Evolutionary conservation across 192 early-diverging fungal genomes (phyloP), one percentile per base, ranked within the genome.

Genomic region (Linnemannia elongata): DNA sequence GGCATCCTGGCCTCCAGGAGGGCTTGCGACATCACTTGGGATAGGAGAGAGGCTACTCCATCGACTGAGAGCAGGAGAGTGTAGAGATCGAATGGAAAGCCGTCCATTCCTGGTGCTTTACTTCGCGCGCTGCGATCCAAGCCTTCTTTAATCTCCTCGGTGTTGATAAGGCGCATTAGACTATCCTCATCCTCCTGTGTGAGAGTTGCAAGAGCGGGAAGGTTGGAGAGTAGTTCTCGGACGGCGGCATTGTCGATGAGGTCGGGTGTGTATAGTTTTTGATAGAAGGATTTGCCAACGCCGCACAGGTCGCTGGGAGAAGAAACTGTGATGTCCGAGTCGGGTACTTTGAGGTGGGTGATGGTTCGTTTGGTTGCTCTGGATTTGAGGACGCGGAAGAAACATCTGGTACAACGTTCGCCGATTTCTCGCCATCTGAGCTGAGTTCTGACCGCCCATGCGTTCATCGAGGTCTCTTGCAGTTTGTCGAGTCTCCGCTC

Each of bases 351-450:
- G 18, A 76, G 36, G 1, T 60, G 10, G 10, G 33, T 42, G 66
- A 85, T 79, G 47, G 73, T 75, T 24, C 78, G 74, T 35, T 75
- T 52, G 3, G n/a, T 69, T 4, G 71, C 71, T 22, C 77, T 41
- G n/a, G 73, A 4, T 22, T 69, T 68, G 45, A 85, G 60, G 3
- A 75, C 60, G 15, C 77, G 33, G 39, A 68, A 85, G 57, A 85
- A 79, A 69, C 79, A 85, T 69, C 54, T 49, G 44, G 9, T 49
- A 12, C 47, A 49, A 2, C 47, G 47, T 49, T 49, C 47, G 10
- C 82, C 82, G 8, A 78, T 6, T 63, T 83, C 82, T 22, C 60
- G 76, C 82, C 76, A 39, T 39, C 6, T 39, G 38, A 39, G 3
- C 6, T 39, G 38, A 39, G 3, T 39, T 6, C 38, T 39, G 1